Conservation (phyloP, 805 yeast species). For the Yueomyces sinensis region DNA sequence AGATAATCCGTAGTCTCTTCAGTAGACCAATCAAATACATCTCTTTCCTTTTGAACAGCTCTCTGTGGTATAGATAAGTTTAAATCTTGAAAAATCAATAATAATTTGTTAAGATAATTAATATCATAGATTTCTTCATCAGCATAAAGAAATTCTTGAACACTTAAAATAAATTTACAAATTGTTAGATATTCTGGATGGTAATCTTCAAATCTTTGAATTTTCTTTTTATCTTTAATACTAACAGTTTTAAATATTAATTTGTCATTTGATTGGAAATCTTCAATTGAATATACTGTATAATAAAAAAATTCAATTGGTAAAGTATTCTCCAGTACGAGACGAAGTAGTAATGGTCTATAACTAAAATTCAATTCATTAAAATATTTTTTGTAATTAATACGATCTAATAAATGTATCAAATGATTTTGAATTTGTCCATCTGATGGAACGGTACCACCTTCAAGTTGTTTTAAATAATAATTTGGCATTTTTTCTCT, state of each 20-base stretch:
- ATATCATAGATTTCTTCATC: slow-evolving; percentile 8
- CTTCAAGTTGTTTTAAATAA: slow-evolving; percentile 27
- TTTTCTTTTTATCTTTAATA: slow-evolving; percentile 3
- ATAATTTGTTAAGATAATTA: slow-evolving; percentile 3
- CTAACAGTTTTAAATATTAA: slow-evolving; percentile 3
- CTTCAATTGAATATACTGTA: slow-evolving; percentile 7
- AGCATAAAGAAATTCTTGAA: slow-evolving; percentile 10
- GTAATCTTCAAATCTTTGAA: slow-evolving; percentile 4
- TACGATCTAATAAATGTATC: slow-evolving; percentile 4
- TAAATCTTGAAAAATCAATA: background rate
- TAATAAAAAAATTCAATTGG: slow-evolving; percentile 18
- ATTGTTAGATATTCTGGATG: slow-evolving; percentile 14
- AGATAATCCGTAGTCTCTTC: slow-evolving; percentile 13
- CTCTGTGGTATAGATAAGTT: background rate
- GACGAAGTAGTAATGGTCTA: slow-evolving; percentile 13
- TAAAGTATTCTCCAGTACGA: slow-evolving; percentile 8
- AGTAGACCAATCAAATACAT: slow-evolving; percentile 11
- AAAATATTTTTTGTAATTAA: slow-evolving; percentile 6
- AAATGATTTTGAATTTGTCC: slow-evolving; percentile 26
- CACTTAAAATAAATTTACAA: slow-evolving; percentile 12
- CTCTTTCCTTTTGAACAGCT: slow-evolving; percentile 1
- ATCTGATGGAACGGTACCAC: slow-evolving; percentile 27
- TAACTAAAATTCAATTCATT: slow-evolving; percentile 4
- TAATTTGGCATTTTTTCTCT: slow-evolving; percentile 27
- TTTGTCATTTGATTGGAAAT: slow-evolving; percentile 2